A percentile compares a stretch with the other conserved stretches of the same genome.
These are phyloP conservation scores for Fusarium vanettenii DNA, from an alignment of 2,329 filamentous ascomycete genomes.

Conservation along the genomic window DNA sequence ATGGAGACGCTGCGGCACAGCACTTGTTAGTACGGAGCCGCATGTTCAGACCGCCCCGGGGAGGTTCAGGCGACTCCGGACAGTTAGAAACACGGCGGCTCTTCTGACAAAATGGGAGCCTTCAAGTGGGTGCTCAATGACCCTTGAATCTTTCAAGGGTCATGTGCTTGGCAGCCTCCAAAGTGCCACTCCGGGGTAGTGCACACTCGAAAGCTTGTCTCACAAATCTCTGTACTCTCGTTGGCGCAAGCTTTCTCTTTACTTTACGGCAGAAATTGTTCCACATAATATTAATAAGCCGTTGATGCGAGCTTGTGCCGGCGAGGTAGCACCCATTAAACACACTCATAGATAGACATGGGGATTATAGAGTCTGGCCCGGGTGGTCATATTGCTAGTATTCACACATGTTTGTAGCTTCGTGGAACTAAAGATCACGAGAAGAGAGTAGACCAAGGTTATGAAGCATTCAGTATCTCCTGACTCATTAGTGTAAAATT, in stretches of 20 bases:
- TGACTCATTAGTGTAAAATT: background rate
- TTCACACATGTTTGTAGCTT: background rate
- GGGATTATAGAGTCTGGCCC: background rate
- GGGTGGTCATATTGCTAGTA: background rate
- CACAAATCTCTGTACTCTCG: background rate
- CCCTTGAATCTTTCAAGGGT: background rate
- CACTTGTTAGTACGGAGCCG: background rate
- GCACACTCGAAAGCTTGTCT: background rate
- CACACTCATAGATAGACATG: background rate
- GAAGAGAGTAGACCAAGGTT: background rate
- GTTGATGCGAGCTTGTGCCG: background rate
- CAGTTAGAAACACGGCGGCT: background rate
- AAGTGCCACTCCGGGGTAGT: background rate
- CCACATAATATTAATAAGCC: background rate
- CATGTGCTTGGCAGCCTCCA: background rate
- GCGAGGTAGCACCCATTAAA: background rate
- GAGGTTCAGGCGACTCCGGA: slow-evolving; percentile 20
- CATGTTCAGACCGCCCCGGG: slow-evolving; percentile 1
- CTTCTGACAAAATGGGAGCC: background rate
- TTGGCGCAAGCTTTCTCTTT: background rate
- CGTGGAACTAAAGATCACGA: background rate
- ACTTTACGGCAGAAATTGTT: background rate
- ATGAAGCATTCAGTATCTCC: background rate
- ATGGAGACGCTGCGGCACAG: background rate
- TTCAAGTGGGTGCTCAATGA: background rate